Percentiles rank a stretch among this genome's conserved stretches.
These are phyloP conservation scores for Talaromyces ruber DNA, from an alignment of 495 filamentous ascomycete genomes.

Conservation along the genomic window DNA sequence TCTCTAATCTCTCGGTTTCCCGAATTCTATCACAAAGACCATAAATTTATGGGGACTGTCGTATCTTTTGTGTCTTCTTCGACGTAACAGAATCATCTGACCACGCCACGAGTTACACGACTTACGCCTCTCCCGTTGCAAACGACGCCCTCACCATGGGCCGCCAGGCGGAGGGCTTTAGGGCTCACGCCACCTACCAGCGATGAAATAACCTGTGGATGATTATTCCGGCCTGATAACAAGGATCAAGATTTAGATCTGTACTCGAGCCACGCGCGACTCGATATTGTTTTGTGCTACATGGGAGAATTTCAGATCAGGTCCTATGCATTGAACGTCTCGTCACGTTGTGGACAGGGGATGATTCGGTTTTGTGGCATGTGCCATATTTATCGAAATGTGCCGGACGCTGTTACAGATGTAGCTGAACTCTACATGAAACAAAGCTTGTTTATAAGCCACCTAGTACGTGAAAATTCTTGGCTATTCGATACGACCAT, in stretches of 20 bases:
- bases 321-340: neutral
- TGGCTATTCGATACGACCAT: neutral
- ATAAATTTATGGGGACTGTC: neutral
- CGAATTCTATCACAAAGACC: too few species aligned
- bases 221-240: neutral
- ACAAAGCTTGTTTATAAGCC: neutral
- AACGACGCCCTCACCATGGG: neutral
- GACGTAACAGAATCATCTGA: neutral
- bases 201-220: neutral
- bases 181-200: neutral
- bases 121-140: neutral
- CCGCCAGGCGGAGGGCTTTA: neutral
- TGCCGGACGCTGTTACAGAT: neutral
- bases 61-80: neutral
- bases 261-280: neutral
- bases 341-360: neutral
- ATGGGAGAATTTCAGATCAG: neutral
- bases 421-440: neutral
- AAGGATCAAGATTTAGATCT: neutral
- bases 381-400: neutral
- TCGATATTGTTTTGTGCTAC: neutral
- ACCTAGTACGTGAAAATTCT: neutral
- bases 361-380: neutral
- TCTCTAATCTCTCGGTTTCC: neutral
- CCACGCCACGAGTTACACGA: slow-evolving; percentile 4